Evolutionary conservation across 2,329 filamentous ascomycete species (phyloP).

Genomic region (Hypoxylon sp.): DNA sequence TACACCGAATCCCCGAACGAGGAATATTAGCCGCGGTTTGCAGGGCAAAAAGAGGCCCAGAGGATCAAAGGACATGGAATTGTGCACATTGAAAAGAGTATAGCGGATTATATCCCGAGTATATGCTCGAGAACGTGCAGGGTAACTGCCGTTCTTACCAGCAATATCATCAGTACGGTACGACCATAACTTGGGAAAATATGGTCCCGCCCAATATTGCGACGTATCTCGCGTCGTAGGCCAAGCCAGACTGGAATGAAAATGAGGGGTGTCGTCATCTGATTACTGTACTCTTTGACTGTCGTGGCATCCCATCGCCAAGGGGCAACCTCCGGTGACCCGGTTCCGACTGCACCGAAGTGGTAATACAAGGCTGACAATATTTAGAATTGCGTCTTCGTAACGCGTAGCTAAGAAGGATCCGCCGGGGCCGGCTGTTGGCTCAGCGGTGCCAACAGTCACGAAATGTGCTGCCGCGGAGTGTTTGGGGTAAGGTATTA

Average conservation of each 20-base stretch:
- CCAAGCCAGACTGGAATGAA: conserved; percentile 27
- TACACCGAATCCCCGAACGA: conserved; percentile 10
- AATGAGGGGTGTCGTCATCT: conserved; percentile 39
- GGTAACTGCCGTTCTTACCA: conserved; percentile 23
- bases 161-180: conserved; percentile 24
- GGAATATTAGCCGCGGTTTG: conserved; percentile 31
- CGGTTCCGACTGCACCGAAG: conserved; percentile 27
- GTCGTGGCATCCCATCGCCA: conserved; percentile 30
- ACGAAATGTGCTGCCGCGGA: conserved; percentile 5
- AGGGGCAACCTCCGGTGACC: conserved; percentile 33
- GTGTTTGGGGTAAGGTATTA: conserved; percentile 29
- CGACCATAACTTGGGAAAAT: conserved; percentile 22
- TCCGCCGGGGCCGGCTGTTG: neutral
- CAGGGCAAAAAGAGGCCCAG: conserved; percentile 5
- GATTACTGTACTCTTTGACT: conserved; percentile 39
- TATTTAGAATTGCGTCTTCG: conserved; percentile 3
- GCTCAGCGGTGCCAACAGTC: conserved; percentile 13
- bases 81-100: conserved; percentile 6
- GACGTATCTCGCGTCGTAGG: conserved; percentile 31
- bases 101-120: conserved; percentile 12
- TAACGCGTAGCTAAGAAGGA: neutral
- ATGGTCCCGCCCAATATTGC: conserved; percentile 35
- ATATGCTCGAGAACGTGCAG: conserved; percentile 11
- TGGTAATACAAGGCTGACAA: conserved; percentile 19
- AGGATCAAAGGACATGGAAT: conserved; percentile 6